Conservation (phyloP, 2,329 filamentous ascomycete genomes). For the Ambrosiella beaveri region DNA sequence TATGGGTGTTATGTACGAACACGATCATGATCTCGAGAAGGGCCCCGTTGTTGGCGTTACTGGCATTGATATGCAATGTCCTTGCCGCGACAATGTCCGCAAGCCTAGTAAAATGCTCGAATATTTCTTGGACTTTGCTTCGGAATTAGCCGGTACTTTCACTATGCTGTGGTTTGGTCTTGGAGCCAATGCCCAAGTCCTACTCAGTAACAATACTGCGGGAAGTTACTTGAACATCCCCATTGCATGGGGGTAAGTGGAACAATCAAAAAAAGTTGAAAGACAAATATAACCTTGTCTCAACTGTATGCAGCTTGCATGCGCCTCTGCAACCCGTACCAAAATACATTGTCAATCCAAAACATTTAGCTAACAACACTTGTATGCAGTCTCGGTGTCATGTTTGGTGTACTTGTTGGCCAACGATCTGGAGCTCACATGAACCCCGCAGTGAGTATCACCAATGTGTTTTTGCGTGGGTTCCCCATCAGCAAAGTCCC, state of each 20-base stretch:
- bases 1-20: conserved; percentile 4
- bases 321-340: too few relatives aligned
- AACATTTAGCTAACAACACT: conserved; percentile 6
- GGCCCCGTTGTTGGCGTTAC: conserved; percentile 1
- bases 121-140: conserved; percentile 22
- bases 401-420: conserved; percentile 51
- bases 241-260: conserved; percentile 32
- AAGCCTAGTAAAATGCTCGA: conserved; percentile 7
- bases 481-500: conserved; percentile 55
- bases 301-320: neutral
- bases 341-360: neutral
- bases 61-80: conserved; percentile 1
- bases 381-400: conserved; percentile 38
- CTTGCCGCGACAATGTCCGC: neutral
- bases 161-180: conserved; percentile 52
- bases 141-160: conserved; percentile 53
- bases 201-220: conserved; percentile 34
- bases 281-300: neutral
- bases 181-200: conserved; percentile 51
- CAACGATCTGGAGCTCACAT: conserved; percentile 51
- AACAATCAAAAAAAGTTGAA: neutral
- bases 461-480: conserved; percentile 50
- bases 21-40: conserved; percentile 8
- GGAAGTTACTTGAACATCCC: conserved; percentile 33
- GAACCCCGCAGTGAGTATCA: conserved; percentile 54